phyloP scores from a whole-genome alignment of 139 green algal genomes.

The Picochlorum costavermella region DNA sequence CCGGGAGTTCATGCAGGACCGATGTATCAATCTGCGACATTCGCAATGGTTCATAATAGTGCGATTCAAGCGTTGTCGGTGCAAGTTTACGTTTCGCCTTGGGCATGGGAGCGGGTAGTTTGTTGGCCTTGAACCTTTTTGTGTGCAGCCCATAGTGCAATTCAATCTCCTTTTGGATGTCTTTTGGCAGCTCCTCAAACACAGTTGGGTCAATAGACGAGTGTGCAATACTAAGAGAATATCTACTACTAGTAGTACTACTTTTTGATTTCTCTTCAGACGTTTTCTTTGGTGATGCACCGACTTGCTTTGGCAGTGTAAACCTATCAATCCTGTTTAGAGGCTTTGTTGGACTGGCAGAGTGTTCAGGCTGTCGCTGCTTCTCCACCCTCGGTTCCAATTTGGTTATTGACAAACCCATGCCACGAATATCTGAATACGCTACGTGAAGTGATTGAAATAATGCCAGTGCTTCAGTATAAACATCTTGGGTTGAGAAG shows the following conservation, averaged over 20 bases:
- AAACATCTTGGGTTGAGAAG: slow-evolving; percentile 29
- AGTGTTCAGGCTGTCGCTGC: background rate
- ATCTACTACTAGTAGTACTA: no score
- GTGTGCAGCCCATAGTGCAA: slow-evolving; percentile 35
- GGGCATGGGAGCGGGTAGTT: background rate
- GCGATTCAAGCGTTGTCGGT: background rate
- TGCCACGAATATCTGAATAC: slow-evolving; percentile 55
- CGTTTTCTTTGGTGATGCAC: no score
- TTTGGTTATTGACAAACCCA: slow-evolving; percentile 53
- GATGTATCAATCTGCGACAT: slow-evolving; percentile 26
- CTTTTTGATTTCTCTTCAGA: no score
- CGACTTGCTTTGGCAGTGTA: no score
- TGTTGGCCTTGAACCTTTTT: background rate
- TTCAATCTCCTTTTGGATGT: slow-evolving; percentile 57
- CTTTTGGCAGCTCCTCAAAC: slow-evolving; percentile 52
- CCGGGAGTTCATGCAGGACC: slow-evolving; percentile 29
- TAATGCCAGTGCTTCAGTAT: slow-evolving; percentile 34
- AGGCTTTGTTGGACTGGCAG: background rate
- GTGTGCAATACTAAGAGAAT: no score
- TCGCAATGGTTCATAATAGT: background rate
- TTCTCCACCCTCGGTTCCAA: background rate
- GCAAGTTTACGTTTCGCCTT: no score
- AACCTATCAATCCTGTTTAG: background rate
- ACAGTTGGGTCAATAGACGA: slow-evolving; percentile 62
- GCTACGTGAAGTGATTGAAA: slow-evolving; percentile 43